Evolutionary conservation across 2,329 filamentous ascomycete genomes (phyloP).

Genomic region (Magnaporthiopsis poae): DNA sequence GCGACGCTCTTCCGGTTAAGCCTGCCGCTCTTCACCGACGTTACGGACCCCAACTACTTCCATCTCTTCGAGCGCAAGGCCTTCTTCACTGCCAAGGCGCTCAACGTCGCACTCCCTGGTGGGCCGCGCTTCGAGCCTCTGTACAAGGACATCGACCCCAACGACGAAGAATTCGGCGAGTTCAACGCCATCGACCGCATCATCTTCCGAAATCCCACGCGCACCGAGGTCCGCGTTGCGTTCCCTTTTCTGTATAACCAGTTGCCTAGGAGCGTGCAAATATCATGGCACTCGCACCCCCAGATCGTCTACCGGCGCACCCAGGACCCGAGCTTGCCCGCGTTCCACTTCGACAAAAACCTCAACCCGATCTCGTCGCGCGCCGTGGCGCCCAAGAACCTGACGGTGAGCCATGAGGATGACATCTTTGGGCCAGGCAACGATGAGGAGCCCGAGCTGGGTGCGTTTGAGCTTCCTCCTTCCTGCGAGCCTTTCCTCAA

Average conservation of each 20-base stretch:
- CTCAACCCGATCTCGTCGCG: conserved; percentile 97
- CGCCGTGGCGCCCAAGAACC: conserved; percentile 85
- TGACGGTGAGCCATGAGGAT: conserved; percentile 86
- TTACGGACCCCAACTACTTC: conserved; percentile 94
- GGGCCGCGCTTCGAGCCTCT: conserved; percentile 92
- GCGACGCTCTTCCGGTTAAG: conserved; percentile 87
- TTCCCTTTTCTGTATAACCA: conserved; percentile 96
- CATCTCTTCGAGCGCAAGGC: conserved; percentile 93
- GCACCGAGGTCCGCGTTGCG: conserved; percentile 89
- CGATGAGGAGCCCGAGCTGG: conserved; percentile 64
- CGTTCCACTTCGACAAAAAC: conserved; percentile 94
- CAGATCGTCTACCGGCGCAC: conserved; percentile 84
- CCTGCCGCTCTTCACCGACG: conserved; percentile 79
- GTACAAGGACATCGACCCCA: conserved; percentile 97
- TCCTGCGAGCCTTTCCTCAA: conserved; percentile 79
- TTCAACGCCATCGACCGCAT: conserved; percentile 99
- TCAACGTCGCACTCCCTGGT: conserved; percentile 96
- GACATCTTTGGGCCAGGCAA: conserved; percentile 78
- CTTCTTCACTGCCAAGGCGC: conserved; percentile 88
- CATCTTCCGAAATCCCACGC: conserved; percentile 89
- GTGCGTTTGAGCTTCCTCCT: conserved; percentile 72
- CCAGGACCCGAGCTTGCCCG: conserved; percentile 79
- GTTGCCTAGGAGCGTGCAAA: conserved; percentile 81
- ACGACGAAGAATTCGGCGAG: conserved; percentile 97
- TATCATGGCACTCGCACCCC: conserved; percentile 88